A percentile compares a stretch with the other conserved stretches of the same genome.
These are phyloP conservation scores for Nelumbo lutea DNA, from an alignment of 164 flowering plant genomes.

Conservation along the genomic window DNA sequence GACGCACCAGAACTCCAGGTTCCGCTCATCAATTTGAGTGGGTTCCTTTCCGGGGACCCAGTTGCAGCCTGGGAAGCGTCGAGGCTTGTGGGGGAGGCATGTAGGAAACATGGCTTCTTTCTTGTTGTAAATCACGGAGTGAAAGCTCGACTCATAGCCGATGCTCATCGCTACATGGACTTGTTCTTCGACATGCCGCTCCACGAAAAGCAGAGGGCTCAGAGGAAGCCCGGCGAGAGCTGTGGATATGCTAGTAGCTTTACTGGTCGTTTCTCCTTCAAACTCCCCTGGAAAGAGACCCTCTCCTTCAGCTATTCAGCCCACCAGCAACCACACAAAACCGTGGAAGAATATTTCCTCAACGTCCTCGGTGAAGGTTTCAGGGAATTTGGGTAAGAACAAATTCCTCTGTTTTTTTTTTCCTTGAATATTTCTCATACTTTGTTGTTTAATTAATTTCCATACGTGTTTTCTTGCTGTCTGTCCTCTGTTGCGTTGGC, in stretches of 20 bases:
- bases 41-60: conserved; percentile 45
- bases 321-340: conserved; percentile 8
- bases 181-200: conserved; percentile 43
- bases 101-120: conserved; percentile 60
- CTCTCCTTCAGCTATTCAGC: conserved; percentile 45
- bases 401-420: not conserved
- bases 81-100: conserved; percentile 37
- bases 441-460: not conserved
- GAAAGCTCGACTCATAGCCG: conserved; percentile 28
- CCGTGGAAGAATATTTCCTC: conserved; percentile 40
- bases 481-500: conserved; percentile 1
- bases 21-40: conserved; percentile 47
- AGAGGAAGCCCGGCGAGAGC: conserved; percentile 49
- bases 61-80: conserved; percentile 14
- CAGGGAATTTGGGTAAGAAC: conserved; percentile 48
- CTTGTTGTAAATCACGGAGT: conserved; percentile 60
- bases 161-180: conserved; percentile 39
- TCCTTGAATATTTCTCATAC: too few relatives aligned
- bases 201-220: conserved; percentile 43
- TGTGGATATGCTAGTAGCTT: conserved; percentile 71
- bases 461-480: not conserved
- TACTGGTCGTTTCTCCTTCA: conserved; percentile 52
- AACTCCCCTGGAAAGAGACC: conserved; percentile 84
- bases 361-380: conserved; percentile 43
- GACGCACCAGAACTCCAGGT: conserved; percentile 30